These are phyloP conservation scores for Monilinia vaccinii-corymbosi DNA, from an alignment of 2,329 filamentous ascomycete species.

Conservation along the genomic window DNA sequence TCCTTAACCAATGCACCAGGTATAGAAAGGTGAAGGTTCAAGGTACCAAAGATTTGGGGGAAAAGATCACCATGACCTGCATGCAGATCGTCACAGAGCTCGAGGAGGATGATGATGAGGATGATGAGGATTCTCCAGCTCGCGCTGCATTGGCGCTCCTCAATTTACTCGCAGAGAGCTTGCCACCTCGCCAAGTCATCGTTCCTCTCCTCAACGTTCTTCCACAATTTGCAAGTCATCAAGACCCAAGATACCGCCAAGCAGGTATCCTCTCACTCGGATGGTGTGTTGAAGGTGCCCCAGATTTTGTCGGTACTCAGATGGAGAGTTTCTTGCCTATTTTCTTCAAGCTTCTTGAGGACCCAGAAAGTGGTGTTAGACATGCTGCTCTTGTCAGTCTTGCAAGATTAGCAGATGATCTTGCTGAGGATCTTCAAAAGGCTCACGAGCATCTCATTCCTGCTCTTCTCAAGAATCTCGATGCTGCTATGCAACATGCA, in stretches of 20 bases:
- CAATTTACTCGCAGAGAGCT: slow-evolving; percentile 76
- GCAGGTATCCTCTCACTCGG: slow-evolving; percentile 87
- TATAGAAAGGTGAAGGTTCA: slow-evolving; percentile 96
- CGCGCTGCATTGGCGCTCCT: slow-evolving; percentile 78
- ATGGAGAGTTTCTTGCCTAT: slow-evolving; percentile 77
- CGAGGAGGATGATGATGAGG: slow-evolving; percentile 61
- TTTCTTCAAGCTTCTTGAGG: slow-evolving; percentile 73
- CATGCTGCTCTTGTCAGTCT: slow-evolving; percentile 81
- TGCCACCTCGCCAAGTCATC: slow-evolving; percentile 89
- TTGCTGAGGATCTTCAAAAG: slow-evolving; percentile 79
- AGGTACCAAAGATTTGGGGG: slow-evolving; percentile 71
- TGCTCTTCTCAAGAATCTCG: slow-evolving; percentile 78
- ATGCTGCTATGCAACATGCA: slow-evolving; percentile 60
- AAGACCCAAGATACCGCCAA: slow-evolving; percentile 71
- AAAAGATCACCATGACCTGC: slow-evolving; percentile 78
- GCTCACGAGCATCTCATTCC: slow-evolving; percentile 81
- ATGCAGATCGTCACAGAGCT: slow-evolving; percentile 88
- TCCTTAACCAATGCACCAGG: slow-evolving; percentile 84
- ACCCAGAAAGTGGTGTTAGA: slow-evolving; percentile 75
- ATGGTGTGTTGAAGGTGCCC: slow-evolving; percentile 91
- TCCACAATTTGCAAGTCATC: slow-evolving; percentile 66
- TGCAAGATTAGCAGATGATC: slow-evolving; percentile 84
- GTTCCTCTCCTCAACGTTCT: slow-evolving; percentile 85
- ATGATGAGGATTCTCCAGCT: slow-evolving; percentile 75
- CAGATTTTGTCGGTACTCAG: slow-evolving; percentile 94